Percentiles rank a stretch among this genome's conserved stretches.
These are phyloP conservation scores for Rubroboletus satanas DNA, from an alignment of 768 basidiomycete species.

Conservation along the genomic window DNA sequence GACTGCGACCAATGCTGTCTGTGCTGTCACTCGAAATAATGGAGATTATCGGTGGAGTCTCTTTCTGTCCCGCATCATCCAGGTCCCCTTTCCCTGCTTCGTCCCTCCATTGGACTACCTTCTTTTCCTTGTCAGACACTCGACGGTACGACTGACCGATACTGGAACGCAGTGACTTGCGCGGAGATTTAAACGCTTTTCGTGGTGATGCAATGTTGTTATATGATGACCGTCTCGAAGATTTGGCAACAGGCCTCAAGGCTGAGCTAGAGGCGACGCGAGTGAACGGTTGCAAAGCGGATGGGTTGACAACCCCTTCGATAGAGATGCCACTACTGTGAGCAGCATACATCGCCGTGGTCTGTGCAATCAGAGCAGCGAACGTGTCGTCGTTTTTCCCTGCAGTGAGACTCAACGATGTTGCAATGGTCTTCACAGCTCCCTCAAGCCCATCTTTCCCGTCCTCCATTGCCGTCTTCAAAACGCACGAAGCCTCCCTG, in stretches of 20 bases:
- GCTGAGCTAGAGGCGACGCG: slow-evolving; percentile 46
- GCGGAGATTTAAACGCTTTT: slow-evolving; percentile 54
- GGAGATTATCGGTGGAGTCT: slow-evolving; percentile 13
- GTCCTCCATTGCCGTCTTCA: slow-evolving; percentile 36
- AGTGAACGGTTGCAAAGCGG: slow-evolving; percentile 38
- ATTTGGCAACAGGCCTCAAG: slow-evolving; percentile 41
- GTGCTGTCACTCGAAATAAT: slow-evolving; percentile 38
- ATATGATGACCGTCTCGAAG: slow-evolving; percentile 44
- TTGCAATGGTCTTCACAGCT: slow-evolving; percentile 47
- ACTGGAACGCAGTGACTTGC: slow-evolving; percentile 71
- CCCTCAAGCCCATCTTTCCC: slow-evolving; percentile 35
- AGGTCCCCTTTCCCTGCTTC: slow-evolving; percentile 80
- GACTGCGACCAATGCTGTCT: slow-evolving; percentile 28
- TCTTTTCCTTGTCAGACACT: slow-evolving; percentile 63
- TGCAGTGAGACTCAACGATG: slow-evolving; percentile 50
- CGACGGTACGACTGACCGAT: slow-evolving; percentile 58
- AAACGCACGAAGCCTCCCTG: slow-evolving; percentile 51
- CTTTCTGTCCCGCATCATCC: slow-evolving; percentile 52
- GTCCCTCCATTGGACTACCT: slow-evolving; percentile 85
- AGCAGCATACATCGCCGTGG: slow-evolving; percentile 55
- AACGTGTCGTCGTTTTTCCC: slow-evolving; percentile 71
- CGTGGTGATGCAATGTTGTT: slow-evolving; percentile 44
- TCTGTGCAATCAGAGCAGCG: slow-evolving; percentile 61
- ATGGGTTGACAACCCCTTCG: slow-evolving; percentile 51
- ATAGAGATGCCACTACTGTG: slow-evolving; percentile 35